A percentile compares a stretch with the other conserved stretches of the same genome.
phyloP scores from a whole-genome alignment of 2,329 filamentous ascomycete genomes.

The Sclerotinia glacialis region DNA sequence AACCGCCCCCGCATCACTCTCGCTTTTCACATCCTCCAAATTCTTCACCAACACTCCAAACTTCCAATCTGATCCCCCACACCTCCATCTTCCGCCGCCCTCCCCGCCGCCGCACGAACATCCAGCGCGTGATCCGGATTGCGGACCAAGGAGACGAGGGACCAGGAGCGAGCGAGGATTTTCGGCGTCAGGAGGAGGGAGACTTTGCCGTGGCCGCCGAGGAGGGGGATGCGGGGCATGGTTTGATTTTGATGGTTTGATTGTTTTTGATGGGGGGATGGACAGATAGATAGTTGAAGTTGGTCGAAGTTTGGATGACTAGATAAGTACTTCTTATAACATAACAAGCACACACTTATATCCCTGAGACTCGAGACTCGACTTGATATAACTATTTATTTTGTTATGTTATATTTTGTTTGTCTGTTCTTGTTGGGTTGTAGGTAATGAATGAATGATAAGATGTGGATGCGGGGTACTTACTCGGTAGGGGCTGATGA shows the following conservation, averaged over 20 bases:
- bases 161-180: slow-evolving; percentile 70
- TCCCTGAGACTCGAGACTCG: too few relatives aligned
- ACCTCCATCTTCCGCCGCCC: slow-evolving; percentile 34
- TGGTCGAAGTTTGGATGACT: too few relatives aligned
- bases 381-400: too few relatives aligned
- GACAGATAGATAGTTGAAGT: too few relatives aligned
- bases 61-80: slow-evolving; percentile 48
- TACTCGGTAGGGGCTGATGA: too few relatives aligned
- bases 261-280: not conserved
- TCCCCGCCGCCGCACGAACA: slow-evolving; percentile 51
- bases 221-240: slow-evolving; percentile 45
- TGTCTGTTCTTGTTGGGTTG: too few relatives aligned
- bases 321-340: too few relatives aligned
- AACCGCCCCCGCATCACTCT: slow-evolving; percentile 59
- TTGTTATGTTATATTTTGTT: too few relatives aligned
- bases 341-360: too few relatives aligned
- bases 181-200: slow-evolving; percentile 72
- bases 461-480: too few relatives aligned
- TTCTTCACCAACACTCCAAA: slow-evolving; percentile 66
- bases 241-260: not conserved
- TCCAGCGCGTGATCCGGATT: slow-evolving; percentile 63
- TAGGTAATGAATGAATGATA: too few relatives aligned
- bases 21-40: slow-evolving; percentile 66
- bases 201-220: slow-evolving; percentile 80
- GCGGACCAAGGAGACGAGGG: slow-evolving; percentile 75